These are phyloP conservation scores for Termitomyces sp. DNA, from an alignment of 768 basidiomycete species.

Conservation along the genomic window DNA sequence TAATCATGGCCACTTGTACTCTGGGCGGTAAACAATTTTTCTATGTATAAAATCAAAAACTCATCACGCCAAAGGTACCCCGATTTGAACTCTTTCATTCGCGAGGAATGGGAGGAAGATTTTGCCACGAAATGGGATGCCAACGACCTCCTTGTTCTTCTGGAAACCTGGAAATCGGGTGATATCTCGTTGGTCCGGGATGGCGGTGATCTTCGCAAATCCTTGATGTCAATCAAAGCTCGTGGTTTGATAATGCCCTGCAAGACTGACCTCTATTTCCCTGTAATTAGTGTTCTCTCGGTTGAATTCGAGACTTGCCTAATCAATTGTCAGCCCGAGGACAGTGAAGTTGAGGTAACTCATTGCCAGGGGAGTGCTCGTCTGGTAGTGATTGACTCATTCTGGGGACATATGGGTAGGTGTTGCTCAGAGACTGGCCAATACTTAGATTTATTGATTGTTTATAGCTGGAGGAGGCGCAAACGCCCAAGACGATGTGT, in stretches of 20 bases:
- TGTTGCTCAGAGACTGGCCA: not conserved
- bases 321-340: constrained; percentile 37
- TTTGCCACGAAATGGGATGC: constrained; percentile 44
- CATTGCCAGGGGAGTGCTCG: constrained; percentile 31
- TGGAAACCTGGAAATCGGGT: constrained; percentile 45
- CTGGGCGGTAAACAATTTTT: constrained; percentile 26
- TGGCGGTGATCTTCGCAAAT: constrained; percentile 34
- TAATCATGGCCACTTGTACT: constrained; percentile 36
- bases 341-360: constrained; percentile 42
- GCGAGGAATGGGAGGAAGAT: constrained; percentile 45
- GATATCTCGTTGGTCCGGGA: constrained; percentile 41
- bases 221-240: constrained; percentile 38
- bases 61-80: constrained; percentile 28
- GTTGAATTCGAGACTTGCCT: constrained; percentile 1
- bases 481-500: constrained; percentile 32
- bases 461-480: constrained; percentile 38
- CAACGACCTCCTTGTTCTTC: constrained; percentile 44
- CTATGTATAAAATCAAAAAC: not conserved
- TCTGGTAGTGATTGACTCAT: constrained; percentile 47
- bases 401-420: constrained; percentile 55
- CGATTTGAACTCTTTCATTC: constrained; percentile 42
- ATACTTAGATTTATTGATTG: not conserved
- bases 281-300: constrained; percentile 23
- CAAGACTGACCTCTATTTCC: constrained; percentile 55
- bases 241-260: constrained; percentile 53